These are phyloP conservation scores for Zygotorulaspora florentina DNA, from an alignment of 805 yeast species.

Conservation along the genomic window DNA sequence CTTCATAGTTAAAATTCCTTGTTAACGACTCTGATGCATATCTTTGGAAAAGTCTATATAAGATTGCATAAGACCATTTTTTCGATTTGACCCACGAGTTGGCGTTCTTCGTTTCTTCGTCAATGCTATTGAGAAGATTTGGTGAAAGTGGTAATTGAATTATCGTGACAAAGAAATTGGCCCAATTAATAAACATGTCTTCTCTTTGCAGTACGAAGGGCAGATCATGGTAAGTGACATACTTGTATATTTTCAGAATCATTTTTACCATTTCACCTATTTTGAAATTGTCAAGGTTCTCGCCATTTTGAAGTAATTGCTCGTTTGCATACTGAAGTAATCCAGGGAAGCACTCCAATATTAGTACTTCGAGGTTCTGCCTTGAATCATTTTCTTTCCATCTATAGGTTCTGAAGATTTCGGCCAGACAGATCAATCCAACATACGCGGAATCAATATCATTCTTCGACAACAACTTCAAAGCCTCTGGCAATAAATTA, in stretches of 20 bases:
- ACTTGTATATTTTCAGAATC: constrained; percentile 72
- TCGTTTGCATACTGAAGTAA: constrained; percentile 63
- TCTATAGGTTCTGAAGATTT: constrained; percentile 64
- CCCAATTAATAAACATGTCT: constrained; percentile 60
- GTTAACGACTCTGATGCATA: constrained; percentile 53
- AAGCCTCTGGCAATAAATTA: constrained; percentile 44
- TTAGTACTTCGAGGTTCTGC: constrained; percentile 49
- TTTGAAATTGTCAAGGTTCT: constrained; percentile 33
- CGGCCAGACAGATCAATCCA: constrained; percentile 67
- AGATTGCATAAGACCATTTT: constrained; percentile 86
- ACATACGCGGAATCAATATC: constrained; percentile 49
- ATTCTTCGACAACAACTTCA: constrained; percentile 42
- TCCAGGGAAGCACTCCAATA: constrained; percentile 57
- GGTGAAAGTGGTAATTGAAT: constrained; percentile 50
- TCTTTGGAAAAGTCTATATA: constrained; percentile 65
- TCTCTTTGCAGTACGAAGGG: constrained; percentile 59
- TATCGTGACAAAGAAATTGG: constrained; percentile 66
- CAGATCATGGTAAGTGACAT: constrained; percentile 65
- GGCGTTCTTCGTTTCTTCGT: constrained; percentile 50
- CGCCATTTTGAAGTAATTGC: constrained; percentile 39
- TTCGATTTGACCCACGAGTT: constrained; percentile 69
- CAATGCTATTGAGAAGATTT: constrained; percentile 38
- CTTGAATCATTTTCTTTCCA: constrained; percentile 62
- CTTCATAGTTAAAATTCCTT: constrained; percentile 51
- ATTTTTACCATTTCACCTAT: constrained; percentile 71